Base-by-base conservation (phyloP, 768 basidiomycete species). In the Boletus tomentosulus region DNA sequence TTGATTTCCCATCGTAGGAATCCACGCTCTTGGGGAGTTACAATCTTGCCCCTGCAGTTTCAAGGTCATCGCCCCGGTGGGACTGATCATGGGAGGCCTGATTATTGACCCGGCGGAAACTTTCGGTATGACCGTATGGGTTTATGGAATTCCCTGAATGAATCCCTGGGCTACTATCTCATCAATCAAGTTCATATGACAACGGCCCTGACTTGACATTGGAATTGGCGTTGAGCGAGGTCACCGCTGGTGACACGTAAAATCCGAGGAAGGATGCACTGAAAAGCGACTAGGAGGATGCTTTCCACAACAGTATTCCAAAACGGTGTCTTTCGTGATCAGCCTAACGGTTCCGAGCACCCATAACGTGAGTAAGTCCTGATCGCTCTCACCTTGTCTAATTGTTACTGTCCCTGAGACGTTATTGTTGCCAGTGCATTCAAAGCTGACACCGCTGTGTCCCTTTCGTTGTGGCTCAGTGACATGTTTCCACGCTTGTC, bases 1-100 rank as follows among this genome's bases (percentile, higher is more conserved):
- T 55, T 13, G 73, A 30, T 30, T 33, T 4, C 7, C n/a, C 31
- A 19, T 22, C 22, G 45, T 42, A 42, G 41, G 22, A 42, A 78
- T 87, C 22, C 78, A 81, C 1, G 76, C 85, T 62, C 83, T 79
- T 54, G 82, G 81, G 16, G 76, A 77, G 60, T 69, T 76, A 13
- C 41, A 82, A 65, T 82, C 85, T 64, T 78, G 73, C 66, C 81
- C 82, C 61, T 78, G 67, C 46, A 65, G 64, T 30, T 68, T 76
- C 64, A 75, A 77, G 70, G 76, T 81, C 51, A 60, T 77, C 49
- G 69, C 82, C 37, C 62, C 76, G 52, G 57, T 73, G 31, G 71
- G 76, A 49, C 71, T 81, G 58, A 66, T 83, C 50, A 71, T 83
- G 25, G 39, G 4, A 24, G 43, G 9, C 43, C 27, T 44, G 43